Evolutionary conservation across 306 rosid genomes (phyloP).

Genomic region (Rubus parviflorus): DNA sequence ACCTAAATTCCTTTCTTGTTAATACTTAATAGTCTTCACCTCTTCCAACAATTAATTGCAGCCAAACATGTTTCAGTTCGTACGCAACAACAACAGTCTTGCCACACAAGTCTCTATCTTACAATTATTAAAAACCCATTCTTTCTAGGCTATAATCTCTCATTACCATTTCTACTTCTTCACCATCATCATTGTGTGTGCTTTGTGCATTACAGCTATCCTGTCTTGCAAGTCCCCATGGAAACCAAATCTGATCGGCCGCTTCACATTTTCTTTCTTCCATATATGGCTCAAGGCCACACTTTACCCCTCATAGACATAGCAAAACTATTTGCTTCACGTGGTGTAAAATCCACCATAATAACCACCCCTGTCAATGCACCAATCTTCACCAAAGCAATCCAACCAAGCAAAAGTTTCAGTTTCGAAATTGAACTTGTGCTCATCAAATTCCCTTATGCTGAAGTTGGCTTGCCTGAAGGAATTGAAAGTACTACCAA

Average conservation of each 20-base stretch:
- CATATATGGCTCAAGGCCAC: slow-evolving; percentile 29
- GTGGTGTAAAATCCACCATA: slow-evolving; percentile 23
- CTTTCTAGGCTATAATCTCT: not conserved
- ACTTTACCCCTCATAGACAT: slow-evolving; percentile 24
- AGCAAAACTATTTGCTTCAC: slow-evolving; percentile 20
- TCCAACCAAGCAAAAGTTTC: not conserved
- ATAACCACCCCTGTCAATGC: slow-evolving; percentile 15
- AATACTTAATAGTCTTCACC: too few species aligned
- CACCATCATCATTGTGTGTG: too few species aligned
- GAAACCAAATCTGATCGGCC: not conserved
- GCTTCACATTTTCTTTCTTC: slow-evolving; percentile 36
- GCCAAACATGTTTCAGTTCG: too few species aligned
- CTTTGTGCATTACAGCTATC: not conserved
- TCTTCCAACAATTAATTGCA: not conserved
- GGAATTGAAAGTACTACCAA: slow-evolving; percentile 28
- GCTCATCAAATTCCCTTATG: not conserved
- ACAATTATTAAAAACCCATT: not conserved
- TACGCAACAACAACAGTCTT: not conserved
- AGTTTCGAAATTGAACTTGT: not conserved
- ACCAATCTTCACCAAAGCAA: not conserved
- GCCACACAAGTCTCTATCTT: not conserved
- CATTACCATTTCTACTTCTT: not conserved
- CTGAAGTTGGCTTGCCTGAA: slow-evolving; percentile 36
- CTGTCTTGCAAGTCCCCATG: not conserved
- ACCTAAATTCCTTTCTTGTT: too few species aligned